Evolutionary conservation across 345 rosid species (phyloP), one percentile per base, ranked within the genome.

Genomic region (Populus alba): DNA sequence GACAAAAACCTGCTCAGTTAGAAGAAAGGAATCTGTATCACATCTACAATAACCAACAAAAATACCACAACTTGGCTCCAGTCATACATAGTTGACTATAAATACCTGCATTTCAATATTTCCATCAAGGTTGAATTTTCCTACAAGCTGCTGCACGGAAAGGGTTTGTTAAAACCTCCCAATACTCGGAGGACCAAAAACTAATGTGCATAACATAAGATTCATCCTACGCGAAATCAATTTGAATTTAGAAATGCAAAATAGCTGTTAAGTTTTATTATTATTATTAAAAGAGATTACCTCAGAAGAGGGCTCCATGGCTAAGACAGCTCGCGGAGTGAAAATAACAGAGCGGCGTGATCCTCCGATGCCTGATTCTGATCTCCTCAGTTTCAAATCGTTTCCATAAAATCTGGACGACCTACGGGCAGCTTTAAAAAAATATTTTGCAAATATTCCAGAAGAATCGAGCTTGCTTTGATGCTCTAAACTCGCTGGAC

Each of bases 61-160:
- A 68, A 18, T 51, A 72, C 65, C 69, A 71, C 38, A 66, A 72
- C 11, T 51, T 13, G 39, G 47, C 55, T 63, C 66, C 71, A 66
- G 29, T 37, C 20, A 22, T 70, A 41, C 65, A 16, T 13, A 59
- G 51, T 63, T 66, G 5, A 80, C 23, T 37, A 37, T 35, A 68
- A 61, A 49, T 80, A 96, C 99, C 98, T 91, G 90, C 89, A 96
- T 82, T 75, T 96, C 95, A 23, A 87, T 82, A 85, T 90, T 85
- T 71, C 97, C 97, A 75, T 89, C 97, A 75, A 96, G 90, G 66
- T 70, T 86, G 92, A 89, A 96, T 86, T 88, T 96, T 77, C 87
- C 92, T 1, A 83, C 86, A 73, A 87, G 84, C 92, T 92, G 95
- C 83, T 59, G 75, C 35, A 86, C 87, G 72, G 78, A 57, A 83